Base-by-base conservation (phyloP, 2,329 filamentous ascomycete genomes). In the Apiospora marii region DNA sequence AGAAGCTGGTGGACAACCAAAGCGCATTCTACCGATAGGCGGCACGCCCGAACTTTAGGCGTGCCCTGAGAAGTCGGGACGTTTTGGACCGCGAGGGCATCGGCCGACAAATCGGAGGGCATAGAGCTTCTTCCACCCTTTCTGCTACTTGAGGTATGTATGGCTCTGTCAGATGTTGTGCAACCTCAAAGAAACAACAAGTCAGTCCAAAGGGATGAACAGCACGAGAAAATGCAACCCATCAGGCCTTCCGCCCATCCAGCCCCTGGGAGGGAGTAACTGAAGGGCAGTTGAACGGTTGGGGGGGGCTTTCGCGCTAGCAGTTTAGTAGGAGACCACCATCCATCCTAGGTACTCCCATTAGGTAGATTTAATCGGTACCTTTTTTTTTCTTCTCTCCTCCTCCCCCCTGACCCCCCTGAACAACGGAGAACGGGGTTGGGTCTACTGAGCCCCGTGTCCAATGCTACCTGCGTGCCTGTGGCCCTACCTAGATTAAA, bases 131-230 rank as follows among this genome's bases (percentile, higher is more conserved):
- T 61, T 61, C 53, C 27, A 30, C 27, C 14, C 30, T 22, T 61
- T n/a, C 53, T 61, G 5, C 53, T 19, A 61, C 34, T 30, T 30
- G 27, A 16, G 53, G 27, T 22, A 37, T 61, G 27, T 22, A 37
- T 61, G 16, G 30, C 10, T 64, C 34, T 37, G 16, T 64, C 58
- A 41, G 58, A 10, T 41, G 58, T n/a, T 64, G 58, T 64, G 19
- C 58, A 64, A 64, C 58, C 34, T 14, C 58, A n/a, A 41, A 64
- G 22, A 6, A n/a, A 64, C 58, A 64, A 24, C 34, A 41, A 22
- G 53, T 61, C 53, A 14, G 24, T 34, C 30, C 53, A 61, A 61
- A 61, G 53, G 53, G 58, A 64, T 64, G 58, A 64, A 37, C 34
- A 64, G 8, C 30, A 19, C 14, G 16, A 8, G 8, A 58, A 61